Conservation (phyloP, 331 rosid species). For the Pyrus hybrid region DNA sequence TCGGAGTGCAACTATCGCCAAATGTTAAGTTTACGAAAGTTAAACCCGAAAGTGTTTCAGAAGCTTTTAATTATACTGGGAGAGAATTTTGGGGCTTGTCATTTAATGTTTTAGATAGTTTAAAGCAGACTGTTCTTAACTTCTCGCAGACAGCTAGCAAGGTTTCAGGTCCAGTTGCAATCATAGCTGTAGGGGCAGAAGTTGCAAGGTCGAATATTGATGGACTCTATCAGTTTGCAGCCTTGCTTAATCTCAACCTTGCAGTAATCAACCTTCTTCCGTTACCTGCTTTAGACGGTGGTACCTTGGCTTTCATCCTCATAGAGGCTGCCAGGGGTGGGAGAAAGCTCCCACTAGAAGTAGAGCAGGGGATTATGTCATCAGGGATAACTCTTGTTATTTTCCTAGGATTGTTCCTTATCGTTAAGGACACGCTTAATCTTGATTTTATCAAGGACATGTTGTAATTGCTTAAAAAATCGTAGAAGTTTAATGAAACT, state of each 20-base stretch:
- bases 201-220: slow-evolving; percentile 85
- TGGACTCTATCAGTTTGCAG: slow-evolving; percentile 94
- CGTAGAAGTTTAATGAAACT: slow-evolving; percentile 3
- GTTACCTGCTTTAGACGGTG: slow-evolving; percentile 92
- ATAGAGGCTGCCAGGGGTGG: slow-evolving; percentile 95
- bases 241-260: slow-evolving; percentile 81
- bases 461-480: slow-evolving; percentile 31
- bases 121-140: slow-evolving; percentile 78
- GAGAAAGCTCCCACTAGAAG: slow-evolving; percentile 76
- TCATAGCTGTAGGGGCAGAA: slow-evolving; percentile 96
- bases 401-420: slow-evolving; percentile 77
- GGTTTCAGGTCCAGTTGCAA: slow-evolving; percentile 97
- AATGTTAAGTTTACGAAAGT: slow-evolving; percentile 55
- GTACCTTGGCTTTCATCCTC: slow-evolving; percentile 78
- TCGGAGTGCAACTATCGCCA: slow-evolving; percentile 92
- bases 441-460: slow-evolving; percentile 77
- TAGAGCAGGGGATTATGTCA: slow-evolving; percentile 87
- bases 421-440: slow-evolving; percentile 78
- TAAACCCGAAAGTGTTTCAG: slow-evolving; percentile 42
- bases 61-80: slow-evolving; percentile 51
- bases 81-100: slow-evolving; percentile 79
- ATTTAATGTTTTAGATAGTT: slow-evolving; percentile 64
- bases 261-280: slow-evolving; percentile 94
- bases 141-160: slow-evolving; percentile 90
- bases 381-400: slow-evolving; percentile 81